Evolutionary conservation across 345 rosid species (phyloP).

Genomic region (Murraya koenigii): DNA sequence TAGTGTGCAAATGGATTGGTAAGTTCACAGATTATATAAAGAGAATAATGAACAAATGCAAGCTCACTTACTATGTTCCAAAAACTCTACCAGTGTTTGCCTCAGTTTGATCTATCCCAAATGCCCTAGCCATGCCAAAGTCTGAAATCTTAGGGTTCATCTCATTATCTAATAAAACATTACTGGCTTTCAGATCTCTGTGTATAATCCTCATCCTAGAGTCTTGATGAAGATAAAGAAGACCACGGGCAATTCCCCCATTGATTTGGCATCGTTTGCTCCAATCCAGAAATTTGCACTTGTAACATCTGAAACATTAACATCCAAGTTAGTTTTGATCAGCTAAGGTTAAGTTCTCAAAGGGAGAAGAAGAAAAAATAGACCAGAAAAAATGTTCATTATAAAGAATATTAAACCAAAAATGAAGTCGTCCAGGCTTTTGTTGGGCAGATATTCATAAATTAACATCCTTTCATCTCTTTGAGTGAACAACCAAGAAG

Average conservation of each 20-base stretch:
- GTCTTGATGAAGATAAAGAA: slow-evolving; percentile 47
- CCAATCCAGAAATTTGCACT: slow-evolving; percentile 29
- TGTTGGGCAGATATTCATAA: slow-evolving; percentile 35
- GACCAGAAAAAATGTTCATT: no score
- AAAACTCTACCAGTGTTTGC: slow-evolving; percentile 43
- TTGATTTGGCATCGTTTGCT: slow-evolving; percentile 26
- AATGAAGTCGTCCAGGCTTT: background rate
- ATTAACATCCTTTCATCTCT: slow-evolving; percentile 29
- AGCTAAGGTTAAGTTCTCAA: background rate
- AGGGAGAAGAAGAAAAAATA: background rate
- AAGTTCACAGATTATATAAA: background rate
- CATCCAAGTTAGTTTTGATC: background rate
- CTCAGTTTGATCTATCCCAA: slow-evolving; percentile 39
- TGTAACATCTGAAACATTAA: slow-evolving; percentile 16
- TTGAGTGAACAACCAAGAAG: slow-evolving; percentile 32
- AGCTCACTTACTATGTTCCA: slow-evolving; percentile 49
- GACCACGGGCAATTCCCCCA: slow-evolving; percentile 44
- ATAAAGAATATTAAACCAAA: no score
- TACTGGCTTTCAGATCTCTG: slow-evolving; percentile 49
- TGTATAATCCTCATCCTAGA: slow-evolving; percentile 53
- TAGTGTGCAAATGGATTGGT: background rate
- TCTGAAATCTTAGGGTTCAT: slow-evolving; percentile 49
- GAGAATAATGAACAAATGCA: background rate
- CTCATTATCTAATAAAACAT: slow-evolving; percentile 36
- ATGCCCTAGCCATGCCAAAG: slow-evolving; percentile 52